A percentile compares a stretch with the other conserved stretches of the same genome.
Conservation (phyloP, 208 protist species). For the Blastocrithidia nonstop region DNA sequence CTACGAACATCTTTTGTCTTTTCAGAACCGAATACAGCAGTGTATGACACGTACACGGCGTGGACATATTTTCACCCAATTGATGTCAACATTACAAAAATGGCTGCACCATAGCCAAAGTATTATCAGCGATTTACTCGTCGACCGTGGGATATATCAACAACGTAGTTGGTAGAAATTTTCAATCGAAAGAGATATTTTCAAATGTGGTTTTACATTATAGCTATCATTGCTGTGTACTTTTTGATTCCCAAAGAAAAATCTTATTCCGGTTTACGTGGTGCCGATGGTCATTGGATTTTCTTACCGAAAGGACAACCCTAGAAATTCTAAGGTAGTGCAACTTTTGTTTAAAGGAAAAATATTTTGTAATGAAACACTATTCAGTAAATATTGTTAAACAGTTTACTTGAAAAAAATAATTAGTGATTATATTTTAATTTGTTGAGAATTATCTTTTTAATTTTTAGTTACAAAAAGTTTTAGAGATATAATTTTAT, state of each 20-base stretch:
- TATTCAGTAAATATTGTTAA: slow-evolving; percentile 3
- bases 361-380: not conserved
- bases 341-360: not conserved
- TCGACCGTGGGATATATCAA: slow-evolving; percentile 77
- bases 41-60: slow-evolving; percentile 78
- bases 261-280: slow-evolving; percentile 67
- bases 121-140: slow-evolving; percentile 84
- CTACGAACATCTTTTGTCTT: slow-evolving; percentile 81
- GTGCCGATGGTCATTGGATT: slow-evolving; percentile 72
- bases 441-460: too few species aligned
- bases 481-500: too few species aligned
- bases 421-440: slow-evolving; percentile 5
- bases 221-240: slow-evolving; percentile 59
- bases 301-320: slow-evolving; percentile 77
- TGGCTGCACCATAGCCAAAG: slow-evolving; percentile 72
- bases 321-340: slow-evolving; percentile 54
- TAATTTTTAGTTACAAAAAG: too few species aligned
- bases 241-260: slow-evolving; percentile 88
- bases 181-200: slow-evolving; percentile 80
- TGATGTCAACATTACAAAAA: slow-evolving; percentile 72
- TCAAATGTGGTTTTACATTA: slow-evolving; percentile 53
- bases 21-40: slow-evolving; percentile 79
- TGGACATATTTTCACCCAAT: slow-evolving; percentile 87
- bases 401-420: slow-evolving; percentile 12
- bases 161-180: slow-evolving; percentile 79